phyloP scores from a whole-genome alignment of 768 basidiomycete genomes.

The Pleurotus eryngii region DNA sequence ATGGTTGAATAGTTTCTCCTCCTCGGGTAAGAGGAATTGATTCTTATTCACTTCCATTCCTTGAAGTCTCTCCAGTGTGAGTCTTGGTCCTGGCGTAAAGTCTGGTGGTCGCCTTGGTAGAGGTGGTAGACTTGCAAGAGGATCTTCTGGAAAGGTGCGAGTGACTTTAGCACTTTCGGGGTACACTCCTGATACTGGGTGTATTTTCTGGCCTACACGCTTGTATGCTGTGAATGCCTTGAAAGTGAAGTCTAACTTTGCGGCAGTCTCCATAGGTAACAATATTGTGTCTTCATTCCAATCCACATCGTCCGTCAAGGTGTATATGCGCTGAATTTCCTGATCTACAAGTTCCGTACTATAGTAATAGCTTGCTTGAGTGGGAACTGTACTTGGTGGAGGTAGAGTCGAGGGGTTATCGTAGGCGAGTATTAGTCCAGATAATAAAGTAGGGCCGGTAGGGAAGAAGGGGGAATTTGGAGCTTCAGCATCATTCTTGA shows the following conservation, averaged over 20 bases:
- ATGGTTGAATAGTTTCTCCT: no score
- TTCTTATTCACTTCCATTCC: slow-evolving; percentile 20
- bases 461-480: not conserved
- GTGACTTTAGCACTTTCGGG: slow-evolving; percentile 29
- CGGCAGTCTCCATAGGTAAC: not conserved
- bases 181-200: slow-evolving; percentile 30
- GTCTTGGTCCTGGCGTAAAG: slow-evolving; percentile 23
- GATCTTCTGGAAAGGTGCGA: slow-evolving; percentile 29
- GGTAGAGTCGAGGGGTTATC: not conserved
- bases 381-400: not conserved
- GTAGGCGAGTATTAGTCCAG: not conserved
- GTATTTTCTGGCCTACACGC: slow-evolving; percentile 24
- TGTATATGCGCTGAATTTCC: not conserved
- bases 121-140: slow-evolving; percentile 21
- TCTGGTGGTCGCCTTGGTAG: slow-evolving; percentile 27
- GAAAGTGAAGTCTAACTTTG: not conserved
- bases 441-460: not conserved
- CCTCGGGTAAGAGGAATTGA: slow-evolving; percentile 29
- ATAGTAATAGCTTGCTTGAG: not conserved
- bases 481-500: no score
- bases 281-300: slow-evolving; percentile 5
- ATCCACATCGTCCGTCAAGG: not conserved
- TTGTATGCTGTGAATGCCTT: slow-evolving; percentile 25
- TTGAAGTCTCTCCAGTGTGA: slow-evolving; percentile 23
- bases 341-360: not conserved